Base-by-base conservation (phyloP, 331 rosid species). In the Acacia pycnantha region DNA sequence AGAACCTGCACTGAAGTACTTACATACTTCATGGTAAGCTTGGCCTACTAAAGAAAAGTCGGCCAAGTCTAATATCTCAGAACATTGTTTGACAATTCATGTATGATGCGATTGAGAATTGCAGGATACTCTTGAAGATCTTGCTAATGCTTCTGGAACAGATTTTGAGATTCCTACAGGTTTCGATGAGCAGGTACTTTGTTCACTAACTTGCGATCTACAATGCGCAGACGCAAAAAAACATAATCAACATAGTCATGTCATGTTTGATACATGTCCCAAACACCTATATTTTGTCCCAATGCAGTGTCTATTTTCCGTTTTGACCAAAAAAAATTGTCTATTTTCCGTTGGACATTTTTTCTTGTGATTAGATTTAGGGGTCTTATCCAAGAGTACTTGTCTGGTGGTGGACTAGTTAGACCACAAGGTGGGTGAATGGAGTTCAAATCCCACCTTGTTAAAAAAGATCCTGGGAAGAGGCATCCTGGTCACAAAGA, bases 121-220 rank as follows among this genome's bases (percentile, higher is more conserved):
- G 61, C 93, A 90, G 97, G 92, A 87, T 66, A 29, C 81, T n/a
- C 85, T 92, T 73, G 91, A 87, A 70, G 91, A 90, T 81, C 84
- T 92, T 69, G 88, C 88, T n/a, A 85, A 88, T 78, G 85, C 91
- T 76, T 87, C 94, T 12, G 97, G 88, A 74, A 82, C 94, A 12
- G 91, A 90, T 58, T 92, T 88, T 67, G 97, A 89, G 78, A 88
- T 92, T 65, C 88, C 93, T 58, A 86, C 85, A 2, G 86, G 84
- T 82, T 92, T 92, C 54, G 94, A 87, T 70, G 90, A 89, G 53
- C 94, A 90, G 91, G 93, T 92, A 85, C 64, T 70, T 35, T 73
- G 73, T 73, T 77, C 73, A 73, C 74, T 65, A 62, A 59, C 56
- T 24, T 46, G 58, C 26, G 76, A 46, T 18, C 9, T 37, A 19